Evolutionary conservation across 1,284 basidiomycete species (phyloP).

Genomic region (Filobasidium uniguttulatum): DNA sequence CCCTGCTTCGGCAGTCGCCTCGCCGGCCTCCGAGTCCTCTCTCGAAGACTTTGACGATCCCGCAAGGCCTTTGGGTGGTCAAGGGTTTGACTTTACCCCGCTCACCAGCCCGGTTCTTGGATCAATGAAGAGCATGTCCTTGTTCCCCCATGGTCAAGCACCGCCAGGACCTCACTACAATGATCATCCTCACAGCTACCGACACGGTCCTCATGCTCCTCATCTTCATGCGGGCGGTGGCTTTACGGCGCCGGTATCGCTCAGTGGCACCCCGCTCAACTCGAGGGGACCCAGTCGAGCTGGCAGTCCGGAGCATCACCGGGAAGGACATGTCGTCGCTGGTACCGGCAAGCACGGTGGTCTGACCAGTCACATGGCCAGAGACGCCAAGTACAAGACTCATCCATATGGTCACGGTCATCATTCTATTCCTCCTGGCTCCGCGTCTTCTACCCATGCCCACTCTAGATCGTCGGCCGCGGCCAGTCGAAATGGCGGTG

Average conservation of each 20-base stretch:
- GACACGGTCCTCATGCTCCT: slow-evolving; percentile 16
- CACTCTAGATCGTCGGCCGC: slow-evolving; percentile 20
- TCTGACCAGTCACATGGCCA: slow-evolving; percentile 28
- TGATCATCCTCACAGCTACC: slow-evolving; percentile 6
- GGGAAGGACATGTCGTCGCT: slow-evolving; percentile 26
- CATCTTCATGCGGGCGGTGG: slow-evolving; percentile 24
- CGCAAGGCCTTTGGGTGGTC: slow-evolving; percentile 14
- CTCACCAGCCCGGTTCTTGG: slow-evolving; percentile 70
- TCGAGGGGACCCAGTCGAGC: slow-evolving; percentile 29
- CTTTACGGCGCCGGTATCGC: slow-evolving; percentile 32
- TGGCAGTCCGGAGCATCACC: slow-evolving; percentile 21
- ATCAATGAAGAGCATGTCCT: slow-evolving; percentile 50
- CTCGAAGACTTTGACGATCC: slow-evolving; percentile 32
- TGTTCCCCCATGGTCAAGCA: no score
- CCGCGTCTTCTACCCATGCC: background rate
- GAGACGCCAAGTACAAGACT: slow-evolving; percentile 32
- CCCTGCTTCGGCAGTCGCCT: slow-evolving; percentile 27
- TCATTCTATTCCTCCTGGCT: slow-evolving; percentile 23
- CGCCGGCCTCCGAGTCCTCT: slow-evolving; percentile 31
- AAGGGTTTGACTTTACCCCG: slow-evolving; percentile 27
- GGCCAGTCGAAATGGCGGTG: slow-evolving; percentile 22
- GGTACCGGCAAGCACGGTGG: slow-evolving; percentile 34
- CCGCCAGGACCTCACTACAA: slow-evolving; percentile 3
- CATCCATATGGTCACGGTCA: slow-evolving; percentile 27
- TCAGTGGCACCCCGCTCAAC: slow-evolving; percentile 26